Percentiles rank a stretch among this genome's conserved stretches.
phyloP scores from a whole-genome alignment of 1,139 yeast species.

The Blastobotrys indianensis region DNA sequence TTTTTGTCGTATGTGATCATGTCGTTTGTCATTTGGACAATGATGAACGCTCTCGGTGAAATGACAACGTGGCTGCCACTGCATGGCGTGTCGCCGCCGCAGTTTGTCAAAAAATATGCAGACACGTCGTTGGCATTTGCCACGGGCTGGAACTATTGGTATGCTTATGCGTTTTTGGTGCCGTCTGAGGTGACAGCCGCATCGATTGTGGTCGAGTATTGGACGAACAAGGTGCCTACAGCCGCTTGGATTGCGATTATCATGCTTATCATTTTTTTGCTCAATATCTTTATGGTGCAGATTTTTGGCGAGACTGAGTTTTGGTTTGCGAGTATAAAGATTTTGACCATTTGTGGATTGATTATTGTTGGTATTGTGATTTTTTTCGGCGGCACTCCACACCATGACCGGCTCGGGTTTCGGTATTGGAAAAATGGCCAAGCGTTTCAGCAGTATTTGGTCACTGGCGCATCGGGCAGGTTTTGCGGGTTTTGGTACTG shows the following conservation, averaged over 20 bases:
- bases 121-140: constrained; percentile 22
- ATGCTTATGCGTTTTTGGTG: constrained; percentile 45
- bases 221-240: constrained; percentile 52
- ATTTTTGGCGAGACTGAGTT: constrained; percentile 36
- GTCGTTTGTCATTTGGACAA: constrained; percentile 60
- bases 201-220: constrained; percentile 54
- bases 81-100: constrained; percentile 59
- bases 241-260: constrained; percentile 37
- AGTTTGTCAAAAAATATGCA: constrained; percentile 36
- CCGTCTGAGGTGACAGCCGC: constrained; percentile 57
- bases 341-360: constrained; percentile 43
- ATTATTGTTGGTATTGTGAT: constrained; percentile 43
- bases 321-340: constrained; percentile 40
- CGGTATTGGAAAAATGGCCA: constrained; percentile 13
- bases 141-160: constrained; percentile 21
- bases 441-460: constrained; percentile 30
- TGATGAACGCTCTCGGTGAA: constrained; percentile 67
- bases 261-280: constrained; percentile 21
- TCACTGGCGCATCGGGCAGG: constrained; percentile 47
- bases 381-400: constrained; percentile 43
- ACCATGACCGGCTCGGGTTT: constrained; percentile 19
- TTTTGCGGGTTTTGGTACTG: constrained; percentile 60
- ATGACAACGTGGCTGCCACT: constrained; percentile 65
- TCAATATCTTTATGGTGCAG: constrained; percentile 33
- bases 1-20: constrained; percentile 55